Percentiles rank a stretch among this genome's conserved stretches.
These are phyloP conservation scores for Fusarium chlamydosporum DNA, from an alignment of 2,329 filamentous ascomycete genomes.

Conservation along the genomic window DNA sequence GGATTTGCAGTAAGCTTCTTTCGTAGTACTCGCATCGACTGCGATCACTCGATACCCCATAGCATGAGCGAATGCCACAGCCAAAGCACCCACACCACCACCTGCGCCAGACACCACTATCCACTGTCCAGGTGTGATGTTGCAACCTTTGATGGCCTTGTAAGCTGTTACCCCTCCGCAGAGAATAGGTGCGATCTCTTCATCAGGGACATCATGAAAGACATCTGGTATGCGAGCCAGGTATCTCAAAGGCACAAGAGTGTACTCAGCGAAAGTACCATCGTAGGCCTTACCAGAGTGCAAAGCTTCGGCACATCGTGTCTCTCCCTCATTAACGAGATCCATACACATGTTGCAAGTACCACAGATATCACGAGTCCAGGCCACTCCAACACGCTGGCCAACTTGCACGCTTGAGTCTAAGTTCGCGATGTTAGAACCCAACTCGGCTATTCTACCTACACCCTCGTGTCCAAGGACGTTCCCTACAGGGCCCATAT, in stretches of 20 bases:
- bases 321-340: constrained; percentile 53
- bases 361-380: constrained; percentile 57
- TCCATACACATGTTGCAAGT: constrained; percentile 54
- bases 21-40: constrained; percentile 55
- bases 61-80: constrained; percentile 57
- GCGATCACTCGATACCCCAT: constrained; percentile 61
- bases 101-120: constrained; percentile 57
- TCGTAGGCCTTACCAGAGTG: constrained; percentile 54
- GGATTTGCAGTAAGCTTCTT: constrained; percentile 51
- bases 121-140: constrained; percentile 54
- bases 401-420: constrained; percentile 50
- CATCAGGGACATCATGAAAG: constrained; percentile 52
- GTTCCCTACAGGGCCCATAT: constrained; percentile 54
- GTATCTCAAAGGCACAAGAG: constrained; percentile 55
- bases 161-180: constrained; percentile 62
- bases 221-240: constrained; percentile 45
- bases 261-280: constrained; percentile 59
- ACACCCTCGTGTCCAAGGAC: constrained; percentile 63
- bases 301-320: constrained; percentile 53
- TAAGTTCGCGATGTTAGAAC: constrained; percentile 50
- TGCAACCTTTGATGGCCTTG: constrained; percentile 56
- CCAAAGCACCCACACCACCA: constrained; percentile 58
- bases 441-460: constrained; percentile 57
- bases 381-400: constrained; percentile 58
- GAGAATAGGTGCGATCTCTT: constrained; percentile 58